These are phyloP conservation scores for Grosmannia serpens DNA, from an alignment of 2,329 filamentous ascomycete species.

Conservation along the genomic window DNA sequence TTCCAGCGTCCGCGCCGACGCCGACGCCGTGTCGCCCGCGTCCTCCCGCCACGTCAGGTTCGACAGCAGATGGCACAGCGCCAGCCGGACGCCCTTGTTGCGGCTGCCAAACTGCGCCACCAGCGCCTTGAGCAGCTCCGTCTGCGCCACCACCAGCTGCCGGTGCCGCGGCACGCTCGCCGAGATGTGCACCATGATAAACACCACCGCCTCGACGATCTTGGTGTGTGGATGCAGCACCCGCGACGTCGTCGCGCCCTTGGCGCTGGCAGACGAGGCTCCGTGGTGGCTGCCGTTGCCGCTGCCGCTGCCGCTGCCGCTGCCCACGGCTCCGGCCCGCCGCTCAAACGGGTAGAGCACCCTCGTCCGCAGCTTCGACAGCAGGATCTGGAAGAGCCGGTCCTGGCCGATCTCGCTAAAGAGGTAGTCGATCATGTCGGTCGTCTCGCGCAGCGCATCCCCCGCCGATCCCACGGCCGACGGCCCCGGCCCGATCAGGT, in stretches of 20 bases:
- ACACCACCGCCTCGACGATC: conserved; percentile 68
- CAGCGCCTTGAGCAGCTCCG: conserved; percentile 60
- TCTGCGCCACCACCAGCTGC: conserved; percentile 66
- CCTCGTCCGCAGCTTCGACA: conserved; percentile 61
- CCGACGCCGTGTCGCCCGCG: conserved; percentile 51
- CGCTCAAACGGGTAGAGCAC: conserved; percentile 29
- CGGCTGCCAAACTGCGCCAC: conserved; percentile 63
- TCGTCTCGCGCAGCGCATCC: conserved; percentile 37
- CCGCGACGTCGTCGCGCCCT: conserved; percentile 13
- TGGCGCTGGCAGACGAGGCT: no score
- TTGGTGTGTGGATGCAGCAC: conserved; percentile 50
- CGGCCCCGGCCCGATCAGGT: conserved; percentile 50
- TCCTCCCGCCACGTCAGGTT: conserved; percentile 82
- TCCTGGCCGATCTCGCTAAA: conserved; percentile 66
- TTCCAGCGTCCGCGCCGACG: conserved; percentile 54
- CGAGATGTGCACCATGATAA: conserved; percentile 78
- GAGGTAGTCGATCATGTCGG: conserved; percentile 74
- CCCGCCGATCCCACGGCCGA: conserved; percentile 24
- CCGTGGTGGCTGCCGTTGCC: conserved; percentile 40
- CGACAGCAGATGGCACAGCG: conserved; percentile 71
- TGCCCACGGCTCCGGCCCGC: conserved; percentile 15
- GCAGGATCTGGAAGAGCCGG: conserved; percentile 68
- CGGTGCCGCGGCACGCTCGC: conserved; percentile 70
- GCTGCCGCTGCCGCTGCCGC: conserved; percentile 30
- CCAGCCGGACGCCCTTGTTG: conserved; percentile 61